Percentiles rank a stretch among this genome's conserved stretches.
Evolutionary conservation across 2,329 filamentous ascomycete species (phyloP).

Genomic region (Calonectria henricotiae): DNA sequence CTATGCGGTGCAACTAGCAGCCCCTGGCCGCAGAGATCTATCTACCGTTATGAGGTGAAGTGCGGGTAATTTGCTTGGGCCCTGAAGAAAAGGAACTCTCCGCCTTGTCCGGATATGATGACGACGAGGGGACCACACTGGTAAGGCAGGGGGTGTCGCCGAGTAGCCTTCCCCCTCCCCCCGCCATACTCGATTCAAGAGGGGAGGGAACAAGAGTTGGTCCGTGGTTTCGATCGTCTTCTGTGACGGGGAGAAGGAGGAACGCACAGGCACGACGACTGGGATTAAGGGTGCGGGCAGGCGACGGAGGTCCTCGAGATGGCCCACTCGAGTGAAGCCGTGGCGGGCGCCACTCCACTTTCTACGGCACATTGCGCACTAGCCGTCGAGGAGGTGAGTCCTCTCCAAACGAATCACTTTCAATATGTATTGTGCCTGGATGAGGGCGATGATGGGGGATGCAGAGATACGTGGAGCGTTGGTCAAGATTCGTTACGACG

Average conservation of each 20-base stretch:
- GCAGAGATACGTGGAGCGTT: background rate
- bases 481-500: background rate
- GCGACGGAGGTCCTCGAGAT: conserved; percentile 25
- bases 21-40: conserved; percentile 19
- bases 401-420: background rate
- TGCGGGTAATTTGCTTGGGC: conserved; percentile 1
- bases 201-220: conserved; percentile 51
- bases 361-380: conserved; percentile 41
- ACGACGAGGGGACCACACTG: conserved; percentile 30
- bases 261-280: conserved; percentile 47
- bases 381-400: conserved; percentile 20
- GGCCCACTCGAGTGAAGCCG: conserved; percentile 38
- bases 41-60: conserved; percentile 4
- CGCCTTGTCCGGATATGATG: conserved; percentile 31
- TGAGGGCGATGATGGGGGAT: background rate
- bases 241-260: conserved; percentile 49
- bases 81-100: conserved; percentile 22
- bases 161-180: background rate
- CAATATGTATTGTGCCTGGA: background rate
- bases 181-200: conserved; percentile 33
- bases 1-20: conserved; percentile 37
- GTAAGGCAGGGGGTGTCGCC: background rate
- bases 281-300: conserved; percentile 49
- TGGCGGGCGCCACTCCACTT: conserved; percentile 45
- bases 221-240: conserved; percentile 50